Conservation (phyloP, 352 stramenopile species). For the Pythium rishiriense region DNA sequence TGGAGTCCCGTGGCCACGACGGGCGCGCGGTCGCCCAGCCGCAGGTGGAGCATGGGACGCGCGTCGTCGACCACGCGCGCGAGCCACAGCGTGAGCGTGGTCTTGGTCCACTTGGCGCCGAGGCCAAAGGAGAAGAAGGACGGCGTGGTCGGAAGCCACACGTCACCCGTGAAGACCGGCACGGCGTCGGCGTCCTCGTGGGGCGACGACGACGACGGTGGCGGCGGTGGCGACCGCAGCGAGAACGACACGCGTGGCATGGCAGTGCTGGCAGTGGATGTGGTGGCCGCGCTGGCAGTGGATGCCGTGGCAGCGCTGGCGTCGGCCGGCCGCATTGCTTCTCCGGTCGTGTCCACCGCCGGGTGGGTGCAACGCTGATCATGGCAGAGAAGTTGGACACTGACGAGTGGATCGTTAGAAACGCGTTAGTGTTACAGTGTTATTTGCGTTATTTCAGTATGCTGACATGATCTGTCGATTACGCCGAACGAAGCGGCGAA, state of each 20-base stretch:
- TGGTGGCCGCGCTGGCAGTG: neutral
- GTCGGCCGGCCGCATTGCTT: too few relatives aligned
- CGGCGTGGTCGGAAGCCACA: constrained; percentile 14
- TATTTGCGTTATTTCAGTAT: too few relatives aligned
- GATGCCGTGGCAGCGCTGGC: neutral
- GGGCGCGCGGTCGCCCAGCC: constrained; percentile 7
- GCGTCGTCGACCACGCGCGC: constrained; percentile 12
- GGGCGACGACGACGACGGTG: neutral
- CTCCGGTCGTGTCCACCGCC: too few relatives aligned
- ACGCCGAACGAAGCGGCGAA: too few relatives aligned
- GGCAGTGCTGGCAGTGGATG: constrained; percentile 9
- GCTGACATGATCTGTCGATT: too few relatives aligned
- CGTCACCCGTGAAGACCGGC: constrained; percentile 13
- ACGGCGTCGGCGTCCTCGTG: neutral
- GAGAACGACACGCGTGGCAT: constrained; percentile 20
- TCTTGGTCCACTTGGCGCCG: constrained; percentile 16
- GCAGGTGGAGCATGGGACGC: constrained; percentile 18
- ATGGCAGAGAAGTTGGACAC: too few relatives aligned
- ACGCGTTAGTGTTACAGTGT: too few relatives aligned
- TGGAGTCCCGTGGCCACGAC: constrained; percentile 18
- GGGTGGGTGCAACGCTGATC: too few relatives aligned
- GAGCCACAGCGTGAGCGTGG: constrained; percentile 2
- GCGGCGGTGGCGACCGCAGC: neutral
- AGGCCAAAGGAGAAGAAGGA: constrained; percentile 21
- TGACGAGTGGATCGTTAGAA: too few relatives aligned